Evolutionary conservation across 2,329 filamentous ascomycete species (phyloP).

Genomic region (Penicillium sp.): DNA sequence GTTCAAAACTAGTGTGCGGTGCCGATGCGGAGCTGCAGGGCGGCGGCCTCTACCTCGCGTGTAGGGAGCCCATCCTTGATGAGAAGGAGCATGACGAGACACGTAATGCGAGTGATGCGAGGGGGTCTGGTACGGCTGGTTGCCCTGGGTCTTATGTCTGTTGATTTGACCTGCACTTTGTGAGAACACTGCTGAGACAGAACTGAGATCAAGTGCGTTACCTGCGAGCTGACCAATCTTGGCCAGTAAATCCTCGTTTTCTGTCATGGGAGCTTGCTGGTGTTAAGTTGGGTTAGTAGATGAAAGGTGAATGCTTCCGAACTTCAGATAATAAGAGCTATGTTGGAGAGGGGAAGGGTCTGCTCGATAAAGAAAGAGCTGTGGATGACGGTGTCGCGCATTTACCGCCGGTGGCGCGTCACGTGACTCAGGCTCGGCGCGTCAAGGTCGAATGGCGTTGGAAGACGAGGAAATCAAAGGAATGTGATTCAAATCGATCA

Average conservation of each 20-base stretch:
- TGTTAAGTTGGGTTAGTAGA: slow-evolving; percentile 9
- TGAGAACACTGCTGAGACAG: slow-evolving; percentile 7
- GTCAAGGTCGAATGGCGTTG: not conserved
- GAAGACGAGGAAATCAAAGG: not conserved
- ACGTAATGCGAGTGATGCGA: slow-evolving; percentile 26
- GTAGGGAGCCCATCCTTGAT: slow-evolving; percentile 44
- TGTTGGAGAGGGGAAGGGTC: not conserved
- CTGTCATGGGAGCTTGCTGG: slow-evolving; percentile 43
- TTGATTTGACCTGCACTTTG: slow-evolving; percentile 66
- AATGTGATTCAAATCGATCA: not conserved
- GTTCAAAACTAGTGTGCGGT: slow-evolving; percentile 64
- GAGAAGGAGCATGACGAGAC: slow-evolving; percentile 29
- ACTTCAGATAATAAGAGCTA: not conserved
- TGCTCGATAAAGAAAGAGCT: slow-evolving; percentile 3
- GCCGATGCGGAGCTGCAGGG: slow-evolving; percentile 44
- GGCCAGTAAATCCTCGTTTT: slow-evolving; percentile 53
- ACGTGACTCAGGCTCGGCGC: slow-evolving; percentile 2
- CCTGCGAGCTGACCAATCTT: slow-evolving; percentile 56
- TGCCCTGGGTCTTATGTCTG: slow-evolving; percentile 62
- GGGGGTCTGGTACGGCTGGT: slow-evolving; percentile 21
- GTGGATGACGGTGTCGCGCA: slow-evolving; percentile 9
- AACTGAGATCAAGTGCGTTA: slow-evolving; percentile 47
- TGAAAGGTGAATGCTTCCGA: not conserved
- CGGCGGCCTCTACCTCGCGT: slow-evolving; percentile 37
- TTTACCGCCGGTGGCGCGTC: slow-evolving; percentile 11